Evolutionary conservation across 2,329 filamentous ascomycete species (phyloP).

Genomic region (Penicillium sp.): DNA sequence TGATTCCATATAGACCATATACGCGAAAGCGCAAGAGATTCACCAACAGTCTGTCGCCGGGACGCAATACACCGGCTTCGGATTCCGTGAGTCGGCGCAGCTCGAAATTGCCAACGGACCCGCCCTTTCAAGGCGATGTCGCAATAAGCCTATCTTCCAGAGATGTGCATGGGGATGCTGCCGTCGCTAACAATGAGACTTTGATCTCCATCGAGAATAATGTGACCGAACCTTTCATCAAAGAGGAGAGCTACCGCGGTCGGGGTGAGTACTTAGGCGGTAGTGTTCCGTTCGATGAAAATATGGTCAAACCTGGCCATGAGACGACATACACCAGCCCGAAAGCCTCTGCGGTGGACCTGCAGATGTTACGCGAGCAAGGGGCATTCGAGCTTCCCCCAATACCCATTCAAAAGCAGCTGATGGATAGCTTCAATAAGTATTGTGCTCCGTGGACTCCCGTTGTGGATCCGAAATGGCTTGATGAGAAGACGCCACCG

Average conservation of each 20-base stretch:
- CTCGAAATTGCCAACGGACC: slow-evolving; percentile 16
- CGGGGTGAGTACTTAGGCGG: slow-evolving; percentile 27
- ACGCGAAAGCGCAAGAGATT: slow-evolving; percentile 36
- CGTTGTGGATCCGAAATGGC: slow-evolving; percentile 43
- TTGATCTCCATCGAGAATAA: slow-evolving; percentile 2
- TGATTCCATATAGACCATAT: slow-evolving; percentile 21
- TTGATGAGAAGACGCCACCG: slow-evolving; percentile 31
- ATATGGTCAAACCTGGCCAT: slow-evolving; percentile 29
- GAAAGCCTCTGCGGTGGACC: slow-evolving; percentile 20
- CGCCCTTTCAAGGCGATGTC: slow-evolving; percentile 5
- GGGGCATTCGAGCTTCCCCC: slow-evolving; percentile 26
- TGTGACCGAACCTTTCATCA: slow-evolving; percentile 20
- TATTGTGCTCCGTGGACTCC: slow-evolving; percentile 46
- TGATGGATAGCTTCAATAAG: slow-evolving; percentile 43
- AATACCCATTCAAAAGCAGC: slow-evolving; percentile 31
- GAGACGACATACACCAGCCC: slow-evolving; percentile 23
- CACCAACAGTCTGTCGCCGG: slow-evolving; percentile 35
- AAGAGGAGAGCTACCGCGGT: slow-evolving; percentile 30
- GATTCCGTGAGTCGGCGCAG: slow-evolving; percentile 22
- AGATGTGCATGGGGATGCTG: slow-evolving; percentile 1
- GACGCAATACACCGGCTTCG: slow-evolving; percentile 11
- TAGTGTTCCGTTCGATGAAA: slow-evolving; percentile 29
- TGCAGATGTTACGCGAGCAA: slow-evolving; percentile 26
- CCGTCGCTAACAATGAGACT: not conserved
- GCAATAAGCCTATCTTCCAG: slow-evolving; percentile 9